Percentiles rank a stretch among this genome's conserved stretches.
These are phyloP conservation scores for Calcarisporium arbuscula DNA, from an alignment of 2,329 filamentous ascomycete species.

Conservation along the genomic window DNA sequence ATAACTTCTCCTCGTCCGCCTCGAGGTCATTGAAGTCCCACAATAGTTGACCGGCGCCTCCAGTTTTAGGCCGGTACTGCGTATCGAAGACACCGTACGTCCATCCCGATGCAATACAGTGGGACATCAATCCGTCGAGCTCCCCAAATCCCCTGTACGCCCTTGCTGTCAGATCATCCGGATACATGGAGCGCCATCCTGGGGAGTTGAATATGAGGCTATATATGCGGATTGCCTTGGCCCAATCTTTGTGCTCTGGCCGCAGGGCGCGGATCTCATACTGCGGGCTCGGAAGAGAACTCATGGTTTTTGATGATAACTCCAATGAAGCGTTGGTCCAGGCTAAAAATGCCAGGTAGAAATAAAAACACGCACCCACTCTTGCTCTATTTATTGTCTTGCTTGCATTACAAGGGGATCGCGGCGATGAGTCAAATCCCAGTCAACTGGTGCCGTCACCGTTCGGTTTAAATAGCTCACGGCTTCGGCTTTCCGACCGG, in stretches of 20 bases:
- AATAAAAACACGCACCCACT: too few species aligned
- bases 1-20: slow-evolving; percentile 12
- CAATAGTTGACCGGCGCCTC: slow-evolving; percentile 21
- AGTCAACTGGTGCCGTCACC: too few species aligned
- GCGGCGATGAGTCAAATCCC: too few species aligned
- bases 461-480: too few species aligned
- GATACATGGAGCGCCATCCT: slow-evolving; percentile 15
- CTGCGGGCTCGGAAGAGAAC: too few species aligned
- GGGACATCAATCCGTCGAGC: slow-evolving; percentile 10
- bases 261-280: slow-evolving; percentile 20
- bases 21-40: slow-evolving; percentile 15
- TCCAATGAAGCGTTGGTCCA: too few species aligned
- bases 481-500: too few species aligned
- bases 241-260: slow-evolving; percentile 17
- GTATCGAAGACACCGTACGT: slow-evolving; percentile 19
- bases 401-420: too few species aligned
- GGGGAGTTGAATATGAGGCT: slow-evolving; percentile 17
- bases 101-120: slow-evolving; percentile 13
- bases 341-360: too few species aligned
- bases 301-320: too few species aligned
- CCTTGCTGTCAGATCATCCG: slow-evolving; percentile 8
- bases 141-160: slow-evolving; percentile 10
- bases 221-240: slow-evolving; percentile 16
- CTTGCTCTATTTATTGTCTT: too few species aligned
- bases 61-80: slow-evolving; percentile 15